These are phyloP conservation scores for Didymella sp. DNA, from an alignment of 2,329 filamentous ascomycete genomes.

Conservation along the genomic window DNA sequence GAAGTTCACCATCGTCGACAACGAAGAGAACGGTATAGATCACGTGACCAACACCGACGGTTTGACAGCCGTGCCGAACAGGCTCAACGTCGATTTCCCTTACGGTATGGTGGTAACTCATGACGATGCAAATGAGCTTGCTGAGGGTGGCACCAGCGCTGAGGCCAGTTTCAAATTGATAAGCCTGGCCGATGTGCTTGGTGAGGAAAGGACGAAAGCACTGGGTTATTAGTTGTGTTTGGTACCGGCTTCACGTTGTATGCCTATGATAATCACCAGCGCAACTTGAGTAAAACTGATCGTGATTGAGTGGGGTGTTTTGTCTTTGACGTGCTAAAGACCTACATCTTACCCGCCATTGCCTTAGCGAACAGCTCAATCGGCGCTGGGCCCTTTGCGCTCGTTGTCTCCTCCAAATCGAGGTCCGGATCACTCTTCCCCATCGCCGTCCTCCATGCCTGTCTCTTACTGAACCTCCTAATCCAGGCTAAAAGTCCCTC, in stretches of 20 bases:
- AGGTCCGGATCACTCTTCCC: constrained; percentile 59
- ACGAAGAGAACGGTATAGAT: constrained; percentile 55
- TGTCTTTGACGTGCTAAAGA: neutral
- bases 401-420: constrained; percentile 36
- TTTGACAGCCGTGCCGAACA: constrained; percentile 56
- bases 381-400: constrained; percentile 35
- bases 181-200: constrained; percentile 38
- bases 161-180: constrained; percentile 61
- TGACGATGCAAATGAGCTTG: constrained; percentile 62
- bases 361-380: constrained; percentile 31
- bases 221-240: constrained; percentile 27
- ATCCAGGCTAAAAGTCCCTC: constrained; percentile 42
- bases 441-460: constrained; percentile 60
- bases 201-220: constrained; percentile 27
- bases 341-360: constrained; percentile 34
- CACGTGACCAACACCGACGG: constrained; percentile 63
- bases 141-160: constrained; percentile 54
- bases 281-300: neutral
- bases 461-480: constrained; percentile 35
- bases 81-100: constrained; percentile 49
- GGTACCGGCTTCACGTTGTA: neutral
- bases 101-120: constrained; percentile 59
- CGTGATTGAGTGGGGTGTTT: neutral
- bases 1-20: constrained; percentile 58
- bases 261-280: neutral